phyloP scores from a whole-genome alignment of 2,329 filamentous ascomycete species.

The Trichophyton verrucosum region DNA sequence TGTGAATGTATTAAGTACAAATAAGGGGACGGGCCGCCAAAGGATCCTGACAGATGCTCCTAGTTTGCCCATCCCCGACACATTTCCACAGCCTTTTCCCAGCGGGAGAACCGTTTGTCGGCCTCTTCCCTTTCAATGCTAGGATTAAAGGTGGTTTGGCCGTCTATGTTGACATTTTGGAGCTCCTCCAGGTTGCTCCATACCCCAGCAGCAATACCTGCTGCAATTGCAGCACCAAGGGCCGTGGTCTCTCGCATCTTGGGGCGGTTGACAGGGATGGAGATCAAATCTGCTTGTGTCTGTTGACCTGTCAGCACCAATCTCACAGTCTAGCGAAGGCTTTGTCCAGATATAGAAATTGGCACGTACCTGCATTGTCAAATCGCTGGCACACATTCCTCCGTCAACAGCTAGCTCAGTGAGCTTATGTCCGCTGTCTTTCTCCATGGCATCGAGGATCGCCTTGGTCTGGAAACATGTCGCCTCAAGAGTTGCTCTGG shows the following conservation, averaged over 20 bases:
- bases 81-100: constrained; percentile 70
- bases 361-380: constrained; percentile 62
- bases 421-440: constrained; percentile 66
- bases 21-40: no score
- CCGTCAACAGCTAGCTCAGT: constrained; percentile 72
- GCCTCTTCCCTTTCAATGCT: constrained; percentile 48
- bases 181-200: constrained; percentile 68
- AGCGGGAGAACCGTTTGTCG: constrained; percentile 52
- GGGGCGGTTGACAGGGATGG: constrained; percentile 71
- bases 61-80: constrained; percentile 52
- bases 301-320: constrained; percentile 20
- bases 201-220: constrained; percentile 65
- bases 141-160: constrained; percentile 58
- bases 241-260: constrained; percentile 86
- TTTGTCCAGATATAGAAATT: background rate
- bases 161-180: constrained; percentile 57
- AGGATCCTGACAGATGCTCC: background rate
- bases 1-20: no score
- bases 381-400: constrained; percentile 76
- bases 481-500: constrained; percentile 77
- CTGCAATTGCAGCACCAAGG: constrained; percentile 77
- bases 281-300: constrained; percentile 76
- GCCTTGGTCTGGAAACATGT: constrained; percentile 89
- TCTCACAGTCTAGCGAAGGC: background rate
- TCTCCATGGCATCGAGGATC: constrained; percentile 83